phyloP scores from a whole-genome alignment of 192 early-diverging fungal species.

The Powellomyces hirtus region DNA sequence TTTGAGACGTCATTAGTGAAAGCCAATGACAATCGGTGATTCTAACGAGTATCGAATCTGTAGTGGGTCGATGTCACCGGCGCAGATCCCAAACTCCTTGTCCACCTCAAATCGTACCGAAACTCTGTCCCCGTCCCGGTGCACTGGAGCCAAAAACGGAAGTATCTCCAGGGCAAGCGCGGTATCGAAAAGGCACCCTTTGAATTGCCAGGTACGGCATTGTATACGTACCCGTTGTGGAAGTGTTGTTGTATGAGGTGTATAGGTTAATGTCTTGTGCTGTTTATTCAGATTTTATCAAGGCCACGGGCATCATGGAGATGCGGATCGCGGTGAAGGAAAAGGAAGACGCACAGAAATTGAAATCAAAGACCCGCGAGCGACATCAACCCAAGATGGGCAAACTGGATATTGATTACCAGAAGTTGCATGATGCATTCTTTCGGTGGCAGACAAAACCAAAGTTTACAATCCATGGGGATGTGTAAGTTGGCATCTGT shows the following conservation, averaged over 20 bases:
- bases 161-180: constrained; percentile 95
- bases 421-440: constrained; percentile 96
- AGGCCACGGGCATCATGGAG: constrained; percentile 96
- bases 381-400: constrained; percentile 93
- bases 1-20: no score
- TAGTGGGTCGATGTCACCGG: constrained; percentile 91
- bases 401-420: constrained; percentile 94
- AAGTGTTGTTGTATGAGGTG: no score
- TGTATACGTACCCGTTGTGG: background rate
- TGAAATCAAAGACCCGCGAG: constrained; percentile 85
- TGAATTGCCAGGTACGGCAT: constrained; percentile 71
- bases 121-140: constrained; percentile 93
- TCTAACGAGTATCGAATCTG: constrained; percentile 8
- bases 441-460: constrained; percentile 92
- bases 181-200: constrained; percentile 95
- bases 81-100: constrained; percentile 83
- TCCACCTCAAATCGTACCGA: constrained; percentile 84
- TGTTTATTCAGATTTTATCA: constrained; percentile 77
- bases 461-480: constrained; percentile 70
- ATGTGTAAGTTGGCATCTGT: constrained; percentile 74
- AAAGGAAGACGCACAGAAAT: constrained; percentile 76
- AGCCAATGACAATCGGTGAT: no score
- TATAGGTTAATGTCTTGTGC: background rate
- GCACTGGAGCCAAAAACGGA: constrained; percentile 96
- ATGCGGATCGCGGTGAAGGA: constrained; percentile 85